Conservation (phyloP, 208 protist species). For the Borovskyia barvae region DNA sequence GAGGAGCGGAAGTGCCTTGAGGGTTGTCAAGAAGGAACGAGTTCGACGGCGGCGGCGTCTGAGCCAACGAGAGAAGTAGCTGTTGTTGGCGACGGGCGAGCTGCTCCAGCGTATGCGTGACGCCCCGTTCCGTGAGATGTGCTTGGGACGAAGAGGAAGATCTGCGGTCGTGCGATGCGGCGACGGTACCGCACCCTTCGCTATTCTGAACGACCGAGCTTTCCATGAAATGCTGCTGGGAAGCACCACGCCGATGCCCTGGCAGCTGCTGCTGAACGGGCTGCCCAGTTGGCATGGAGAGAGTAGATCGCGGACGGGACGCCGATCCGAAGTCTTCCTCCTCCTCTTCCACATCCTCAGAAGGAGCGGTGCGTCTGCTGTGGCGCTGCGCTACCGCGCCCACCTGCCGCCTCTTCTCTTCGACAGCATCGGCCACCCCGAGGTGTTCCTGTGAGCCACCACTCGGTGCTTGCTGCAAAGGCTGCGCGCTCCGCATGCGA, state of each 20-base stretch:
- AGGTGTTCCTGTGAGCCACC: no score
- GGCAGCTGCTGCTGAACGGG: no score
- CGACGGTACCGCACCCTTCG: not conserved
- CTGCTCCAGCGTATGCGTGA: constrained; percentile 14
- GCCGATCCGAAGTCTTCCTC: constrained; percentile 25
- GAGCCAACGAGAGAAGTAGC: constrained; percentile 11
- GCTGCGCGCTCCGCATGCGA: no score
- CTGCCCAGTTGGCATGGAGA: constrained; percentile 8
- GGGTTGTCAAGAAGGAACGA: no score
- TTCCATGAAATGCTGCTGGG: no score
- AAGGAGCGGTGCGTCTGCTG: not conserved
- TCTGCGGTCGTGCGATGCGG: not conserved
- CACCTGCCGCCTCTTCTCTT: not conserved
- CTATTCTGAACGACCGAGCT: no score
- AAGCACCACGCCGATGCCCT: no score
- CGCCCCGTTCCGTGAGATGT: not conserved
- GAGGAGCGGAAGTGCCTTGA: no score
- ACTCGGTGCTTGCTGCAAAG: no score
- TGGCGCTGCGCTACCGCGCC: not conserved
- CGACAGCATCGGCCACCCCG: not conserved
- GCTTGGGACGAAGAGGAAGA: not conserved
- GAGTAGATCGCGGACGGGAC: constrained; percentile 10
- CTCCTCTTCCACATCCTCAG: not conserved
- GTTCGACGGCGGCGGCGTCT: not conserved
- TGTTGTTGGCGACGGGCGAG: constrained; percentile 19